Conservation (phyloP, 352 stramenopile species). For the Pythium apleroticum region DNA sequence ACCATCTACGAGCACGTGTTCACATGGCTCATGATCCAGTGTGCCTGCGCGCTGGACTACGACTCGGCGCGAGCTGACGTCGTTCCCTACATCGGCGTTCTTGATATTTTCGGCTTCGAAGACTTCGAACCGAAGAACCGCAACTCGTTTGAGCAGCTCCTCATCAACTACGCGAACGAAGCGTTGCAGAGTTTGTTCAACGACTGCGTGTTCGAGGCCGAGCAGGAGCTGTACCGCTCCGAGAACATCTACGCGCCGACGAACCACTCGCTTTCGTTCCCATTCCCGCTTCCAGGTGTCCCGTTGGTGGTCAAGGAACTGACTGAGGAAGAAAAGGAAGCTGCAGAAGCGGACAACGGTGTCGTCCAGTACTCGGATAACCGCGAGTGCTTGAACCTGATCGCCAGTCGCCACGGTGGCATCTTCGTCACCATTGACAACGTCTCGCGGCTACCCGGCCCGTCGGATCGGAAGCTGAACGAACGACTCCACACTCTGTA, state of each 20-base stretch:
- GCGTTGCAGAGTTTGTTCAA: conserved; percentile 91
- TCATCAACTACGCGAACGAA: conserved; percentile 94
- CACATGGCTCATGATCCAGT: conserved; percentile 87
- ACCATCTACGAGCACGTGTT: conserved; percentile 90
- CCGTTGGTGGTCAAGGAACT: conserved; percentile 34
- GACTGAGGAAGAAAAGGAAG: conserved; percentile 37
- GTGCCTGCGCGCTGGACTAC: conserved; percentile 74
- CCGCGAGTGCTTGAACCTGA: conserved; percentile 81
- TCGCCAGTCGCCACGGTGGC: conserved; percentile 76
- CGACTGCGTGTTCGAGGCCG: conserved; percentile 81
- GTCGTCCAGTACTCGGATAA: conserved; percentile 83
- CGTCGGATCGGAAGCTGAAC: conserved; percentile 88
- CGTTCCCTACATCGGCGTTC: conserved; percentile 87
- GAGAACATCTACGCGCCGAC: conserved; percentile 84
- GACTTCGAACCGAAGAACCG: conserved; percentile 87
- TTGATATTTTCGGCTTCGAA: conserved; percentile 94
- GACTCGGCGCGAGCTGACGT: conserved; percentile 79
- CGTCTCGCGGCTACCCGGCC: conserved; percentile 75
- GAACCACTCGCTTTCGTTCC: conserved; percentile 80
- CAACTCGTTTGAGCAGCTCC: conserved; percentile 91
- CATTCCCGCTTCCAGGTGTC: conserved; percentile 56
- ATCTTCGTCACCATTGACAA: conserved; percentile 88
- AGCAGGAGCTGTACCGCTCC: conserved; percentile 80
- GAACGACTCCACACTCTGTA: conserved; percentile 82
- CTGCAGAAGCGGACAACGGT: conserved; percentile 42